Conservation (phyloP, 1,284 basidiomycete genomes). For the Cryptococcus hybrid region DNA sequence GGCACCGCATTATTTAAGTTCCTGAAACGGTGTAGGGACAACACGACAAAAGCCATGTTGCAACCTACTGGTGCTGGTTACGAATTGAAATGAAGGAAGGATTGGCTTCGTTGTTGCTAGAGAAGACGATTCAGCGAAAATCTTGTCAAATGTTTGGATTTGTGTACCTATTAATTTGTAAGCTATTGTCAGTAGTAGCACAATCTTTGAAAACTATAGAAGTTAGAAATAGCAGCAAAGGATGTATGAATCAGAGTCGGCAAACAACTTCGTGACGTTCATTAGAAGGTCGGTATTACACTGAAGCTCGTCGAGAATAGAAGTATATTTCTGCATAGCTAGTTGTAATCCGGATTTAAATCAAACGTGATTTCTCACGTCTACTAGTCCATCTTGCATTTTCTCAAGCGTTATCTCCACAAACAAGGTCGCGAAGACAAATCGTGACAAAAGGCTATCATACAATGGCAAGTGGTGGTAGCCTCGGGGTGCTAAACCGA, state of each 20-base stretch:
- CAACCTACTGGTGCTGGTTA: constrained; percentile 25
- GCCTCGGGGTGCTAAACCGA: constrained; percentile 52
- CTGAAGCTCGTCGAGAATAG: no score
- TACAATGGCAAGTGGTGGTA: constrained; percentile 84
- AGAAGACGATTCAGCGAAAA: background rate
- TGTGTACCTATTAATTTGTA: no score
- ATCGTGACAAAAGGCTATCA: constrained; percentile 75
- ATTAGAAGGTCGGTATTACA: no score
- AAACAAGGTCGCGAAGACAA: constrained; percentile 84
- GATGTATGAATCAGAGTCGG: no score
- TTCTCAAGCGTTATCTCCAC: constrained; percentile 51
- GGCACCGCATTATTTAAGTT: constrained; percentile 80
- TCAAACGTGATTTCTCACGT: no score
- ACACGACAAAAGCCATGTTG: constrained; percentile 67
- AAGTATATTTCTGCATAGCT: no score
- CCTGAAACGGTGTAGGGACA: constrained; percentile 72
- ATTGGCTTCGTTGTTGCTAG: background rate
- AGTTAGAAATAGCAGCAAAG: no score
- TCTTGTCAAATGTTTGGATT: background rate
- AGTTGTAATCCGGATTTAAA: no score
- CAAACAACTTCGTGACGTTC: no score
- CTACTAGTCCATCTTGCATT: constrained; percentile 1
- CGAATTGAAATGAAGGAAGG: constrained; percentile 17
- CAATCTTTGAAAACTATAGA: no score
- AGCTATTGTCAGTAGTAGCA: no score